phyloP scores from a whole-genome alignment of 495 filamentous ascomycete species.

The Platismatia glauca region DNA sequence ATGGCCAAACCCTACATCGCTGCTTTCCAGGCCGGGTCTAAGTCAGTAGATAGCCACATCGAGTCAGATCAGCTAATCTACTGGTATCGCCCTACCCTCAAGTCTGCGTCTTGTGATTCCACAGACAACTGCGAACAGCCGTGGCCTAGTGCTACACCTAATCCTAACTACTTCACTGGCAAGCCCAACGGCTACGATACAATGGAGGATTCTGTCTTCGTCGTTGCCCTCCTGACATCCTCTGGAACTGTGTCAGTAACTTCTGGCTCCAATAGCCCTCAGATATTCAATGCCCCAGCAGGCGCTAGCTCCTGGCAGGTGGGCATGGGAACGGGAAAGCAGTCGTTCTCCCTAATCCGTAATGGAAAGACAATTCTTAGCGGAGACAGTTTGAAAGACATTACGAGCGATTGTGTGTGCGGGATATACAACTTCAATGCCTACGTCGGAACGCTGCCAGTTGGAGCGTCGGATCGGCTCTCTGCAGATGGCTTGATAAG shows the following conservation, averaged over 20 bases:
- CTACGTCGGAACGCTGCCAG: conserved; percentile 31
- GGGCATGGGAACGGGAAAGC: conserved; percentile 46
- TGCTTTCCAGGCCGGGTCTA: conserved; percentile 41
- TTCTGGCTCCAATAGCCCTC: conserved; percentile 36
- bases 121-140: conserved; percentile 46
- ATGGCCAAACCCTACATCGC: conserved; percentile 57
- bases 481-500: conserved; percentile 14
- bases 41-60: conserved; percentile 31
- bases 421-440: conserved; percentile 60
- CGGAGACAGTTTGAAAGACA: conserved; percentile 46
- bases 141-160: conserved; percentile 31
- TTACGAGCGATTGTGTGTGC: conserved; percentile 44
- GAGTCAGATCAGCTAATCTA: conserved; percentile 44
- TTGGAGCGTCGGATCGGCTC: conserved; percentile 15
- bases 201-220: conserved; percentile 48
- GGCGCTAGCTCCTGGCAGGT: conserved; percentile 43
- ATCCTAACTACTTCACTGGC: conserved; percentile 49
- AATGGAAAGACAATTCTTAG: conserved; percentile 37
- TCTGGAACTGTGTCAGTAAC: conserved; percentile 39
- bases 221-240: conserved; percentile 45
- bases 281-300: conserved; percentile 41
- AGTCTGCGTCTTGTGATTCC: conserved; percentile 28
- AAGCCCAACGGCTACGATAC: conserved; percentile 46
- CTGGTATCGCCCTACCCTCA: conserved; percentile 53
- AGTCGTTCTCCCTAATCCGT: conserved; percentile 43